Conservation (phyloP, 495 filamentous ascomycete species). For the Paragyromitra xinjiangensis region DNA sequence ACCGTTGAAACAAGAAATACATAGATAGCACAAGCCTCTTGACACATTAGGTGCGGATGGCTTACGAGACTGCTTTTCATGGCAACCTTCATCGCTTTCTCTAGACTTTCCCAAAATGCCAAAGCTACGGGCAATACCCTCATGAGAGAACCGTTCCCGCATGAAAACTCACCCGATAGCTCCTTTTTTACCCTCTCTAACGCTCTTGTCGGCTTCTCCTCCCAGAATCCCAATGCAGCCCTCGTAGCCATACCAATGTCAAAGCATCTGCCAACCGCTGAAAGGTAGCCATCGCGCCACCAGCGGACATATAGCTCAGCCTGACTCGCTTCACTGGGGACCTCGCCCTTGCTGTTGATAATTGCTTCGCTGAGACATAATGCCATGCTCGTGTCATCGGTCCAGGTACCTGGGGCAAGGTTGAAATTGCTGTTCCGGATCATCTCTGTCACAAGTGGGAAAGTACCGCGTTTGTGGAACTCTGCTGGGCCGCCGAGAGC, state of each 20-base stretch:
- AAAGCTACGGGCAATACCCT: conserved; percentile 61
- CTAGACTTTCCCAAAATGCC: conserved; percentile 51
- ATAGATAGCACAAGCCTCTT: conserved; percentile 62
- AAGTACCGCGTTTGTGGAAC: conserved; percentile 59
- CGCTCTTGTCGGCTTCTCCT: conserved; percentile 17
- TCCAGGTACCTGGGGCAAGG: conserved; percentile 60
- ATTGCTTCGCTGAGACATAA: conserved; percentile 62
- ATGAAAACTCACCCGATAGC: conserved; percentile 45
- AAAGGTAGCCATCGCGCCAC: conserved; percentile 59
- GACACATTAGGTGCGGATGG: conserved; percentile 61
- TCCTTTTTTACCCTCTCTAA: conserved; percentile 26
- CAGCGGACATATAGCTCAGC: conserved; percentile 60
- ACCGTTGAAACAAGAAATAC: conserved; percentile 56
- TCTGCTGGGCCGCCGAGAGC: conserved; percentile 64
- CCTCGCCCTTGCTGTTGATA: conserved; percentile 52
- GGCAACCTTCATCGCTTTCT: conserved; percentile 55
- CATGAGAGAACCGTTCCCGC: conserved; percentile 65
- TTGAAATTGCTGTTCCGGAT: conserved; percentile 52
- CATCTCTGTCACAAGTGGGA: conserved; percentile 59
- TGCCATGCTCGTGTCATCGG: conserved; percentile 64
- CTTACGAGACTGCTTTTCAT: conserved; percentile 58
- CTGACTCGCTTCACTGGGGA: conserved; percentile 57
- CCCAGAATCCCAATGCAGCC: conserved; percentile 59
- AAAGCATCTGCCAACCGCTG: conserved; percentile 59
- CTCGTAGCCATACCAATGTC: conserved; percentile 61